Base-by-base conservation (phyloP, 805 yeast species). In the Starmerella roubikii region DNA sequence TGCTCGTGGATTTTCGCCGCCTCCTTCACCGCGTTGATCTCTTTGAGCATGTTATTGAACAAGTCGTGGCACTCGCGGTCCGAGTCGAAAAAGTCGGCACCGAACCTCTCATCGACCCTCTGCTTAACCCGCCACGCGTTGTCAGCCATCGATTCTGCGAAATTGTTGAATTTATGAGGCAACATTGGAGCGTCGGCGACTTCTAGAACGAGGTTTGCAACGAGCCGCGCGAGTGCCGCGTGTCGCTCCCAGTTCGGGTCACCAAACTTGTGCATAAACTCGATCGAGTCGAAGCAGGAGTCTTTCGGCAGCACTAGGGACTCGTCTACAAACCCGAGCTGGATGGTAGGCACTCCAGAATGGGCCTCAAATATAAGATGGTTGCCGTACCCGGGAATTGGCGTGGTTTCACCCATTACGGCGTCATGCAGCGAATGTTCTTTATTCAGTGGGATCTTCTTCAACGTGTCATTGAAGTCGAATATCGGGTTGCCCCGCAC, bases 181-280 rank as follows among this genome's bases (percentile, higher is more conserved):
- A 86, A 62, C 30, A 83, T 56, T 1, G 96, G 93, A 30, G 68
- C 69, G 49, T 85, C 94, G 0, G 76, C 70, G n/a, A 79, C 52
- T 34, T 70, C 66, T n/a, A 84, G 52, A 0, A 69, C 58, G 3
- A 76, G 45, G 33, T 67, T 61, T 3, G 80, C 64, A 1, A 78
- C 51, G 18, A 79, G 53, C 39, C 74, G 69, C 3, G 75, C 69
- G 44, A 84, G 51, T 15, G 72, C 68, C 8, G 60, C 53, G 51
- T 78, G 84, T 36, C 68, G 64, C 15, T 59, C 54, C 69, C 77
- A 72, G 13, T 62, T 65, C 1, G 74, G 67, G 49, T 79, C 88
- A 28, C 75, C 64, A 23, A 63, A 54, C 21, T 66, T 62, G 26
- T 56, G 54, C 54, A 77, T 71, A 50, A 69, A 65, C 9, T 69